Evolutionary conservation across 2,329 filamentous ascomycete species (phyloP).

Genomic region (Chaetomium sp.): DNA sequence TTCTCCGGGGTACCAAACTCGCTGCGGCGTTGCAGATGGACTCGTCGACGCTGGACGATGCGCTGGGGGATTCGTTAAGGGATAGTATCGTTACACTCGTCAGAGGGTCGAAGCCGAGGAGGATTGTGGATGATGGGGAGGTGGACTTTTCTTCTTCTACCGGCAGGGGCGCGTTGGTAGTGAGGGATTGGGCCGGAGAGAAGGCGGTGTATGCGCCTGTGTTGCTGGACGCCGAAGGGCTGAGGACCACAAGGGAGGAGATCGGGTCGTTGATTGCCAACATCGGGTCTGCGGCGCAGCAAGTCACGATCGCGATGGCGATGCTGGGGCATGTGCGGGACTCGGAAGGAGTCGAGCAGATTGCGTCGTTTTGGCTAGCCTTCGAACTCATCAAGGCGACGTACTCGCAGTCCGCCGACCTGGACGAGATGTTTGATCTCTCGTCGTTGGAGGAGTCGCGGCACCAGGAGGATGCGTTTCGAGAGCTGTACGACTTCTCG

Average conservation of each 20-base stretch:
- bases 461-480: constrained; percentile 41
- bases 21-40: constrained; percentile 57
- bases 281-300: constrained; percentile 51
- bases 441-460: constrained; percentile 36
- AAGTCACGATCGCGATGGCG: constrained; percentile 54
- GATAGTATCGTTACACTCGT: constrained; percentile 59
- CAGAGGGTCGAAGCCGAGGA: constrained; percentile 28
- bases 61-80: constrained; percentile 61
- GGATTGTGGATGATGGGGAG: constrained; percentile 30
- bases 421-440: constrained; percentile 62
- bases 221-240: constrained; percentile 57
- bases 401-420: constrained; percentile 42
- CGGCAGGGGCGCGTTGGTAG: constrained; percentile 27
- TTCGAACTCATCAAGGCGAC: constrained; percentile 62
- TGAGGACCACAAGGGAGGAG: constrained; percentile 53
- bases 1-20: constrained; percentile 66
- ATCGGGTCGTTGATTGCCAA: constrained; percentile 52
- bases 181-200: constrained; percentile 13
- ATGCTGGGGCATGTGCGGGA: constrained; percentile 59
- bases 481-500: constrained; percentile 65
- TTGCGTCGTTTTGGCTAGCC: constrained; percentile 75
- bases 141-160: constrained; percentile 26
- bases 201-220: constrained; percentile 49
- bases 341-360: constrained; percentile 49
- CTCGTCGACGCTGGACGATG: constrained; percentile 60